phyloP scores from a whole-genome alignment of 2,329 filamentous ascomycete species.

The Bimuria novae-zelandiae region DNA sequence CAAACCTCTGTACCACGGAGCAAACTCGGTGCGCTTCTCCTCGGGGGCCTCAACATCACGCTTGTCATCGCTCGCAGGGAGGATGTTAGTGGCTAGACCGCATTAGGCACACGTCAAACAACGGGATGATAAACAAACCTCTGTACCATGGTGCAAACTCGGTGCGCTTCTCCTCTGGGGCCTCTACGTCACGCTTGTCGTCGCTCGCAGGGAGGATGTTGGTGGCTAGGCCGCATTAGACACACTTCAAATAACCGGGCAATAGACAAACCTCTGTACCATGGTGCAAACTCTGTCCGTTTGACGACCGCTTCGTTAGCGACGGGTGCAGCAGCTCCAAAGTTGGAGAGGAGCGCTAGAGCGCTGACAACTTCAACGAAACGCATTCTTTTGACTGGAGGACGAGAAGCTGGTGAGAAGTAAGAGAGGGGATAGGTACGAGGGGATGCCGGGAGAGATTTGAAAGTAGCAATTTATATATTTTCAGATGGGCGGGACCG shows the following conservation, averaged over 20 bases:
- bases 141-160: slow-evolving; percentile 6
- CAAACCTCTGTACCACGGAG: slow-evolving; percentile 6
- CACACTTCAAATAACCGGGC: neutral
- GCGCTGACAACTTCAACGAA: neutral
- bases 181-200: neutral
- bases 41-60: slow-evolving; percentile 1
- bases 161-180: neutral
- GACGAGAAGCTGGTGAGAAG: neutral
- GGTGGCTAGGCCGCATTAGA: neutral
- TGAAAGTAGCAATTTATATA: neutral
- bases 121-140: neutral
- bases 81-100: slow-evolving; percentile 5
- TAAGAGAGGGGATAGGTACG: neutral
- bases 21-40: slow-evolving; percentile 2
- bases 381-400: neutral
- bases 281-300: slow-evolving; percentile 1
- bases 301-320: neutral
- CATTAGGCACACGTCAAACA: neutral
- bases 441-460: neutral
- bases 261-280: slow-evolving; percentile 1
- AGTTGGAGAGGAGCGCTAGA: neutral
- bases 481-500: neutral
- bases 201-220: slow-evolving; percentile 5
- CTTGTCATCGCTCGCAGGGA: slow-evolving; percentile 7
- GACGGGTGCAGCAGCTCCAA: slow-evolving; percentile 4